These are phyloP conservation scores for Coemansia sp. DNA, from an alignment of 192 early-diverging fungal species.

Conservation along the genomic window DNA sequence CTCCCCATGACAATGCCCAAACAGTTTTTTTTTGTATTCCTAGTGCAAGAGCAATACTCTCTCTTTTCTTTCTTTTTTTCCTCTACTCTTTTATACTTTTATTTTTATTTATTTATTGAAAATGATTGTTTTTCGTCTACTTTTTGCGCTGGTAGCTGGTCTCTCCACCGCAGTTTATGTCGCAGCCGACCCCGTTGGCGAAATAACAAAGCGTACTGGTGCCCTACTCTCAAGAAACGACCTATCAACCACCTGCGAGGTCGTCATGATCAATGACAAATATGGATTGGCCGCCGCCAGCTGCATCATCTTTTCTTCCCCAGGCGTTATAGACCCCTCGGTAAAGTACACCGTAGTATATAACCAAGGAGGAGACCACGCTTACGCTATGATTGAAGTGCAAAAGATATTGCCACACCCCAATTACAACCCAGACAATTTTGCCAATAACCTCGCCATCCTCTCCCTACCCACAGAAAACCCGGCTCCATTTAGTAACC, in stretches of 20 bases:
- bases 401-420: slow-evolving; percentile 13
- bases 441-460: slow-evolving; percentile 40
- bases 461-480: not conserved
- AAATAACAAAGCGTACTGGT: not conserved
- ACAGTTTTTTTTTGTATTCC: not conserved
- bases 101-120: not conserved
- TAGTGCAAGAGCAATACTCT: not conserved
- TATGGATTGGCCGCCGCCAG: slow-evolving; percentile 24
- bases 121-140: not conserved
- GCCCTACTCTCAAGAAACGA: not conserved
- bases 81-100: slow-evolving; percentile 1
- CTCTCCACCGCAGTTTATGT: slow-evolving; percentile 12
- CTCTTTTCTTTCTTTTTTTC: not conserved
- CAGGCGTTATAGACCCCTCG: not conserved
- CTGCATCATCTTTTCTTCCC: slow-evolving; percentile 6
- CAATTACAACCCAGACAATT: slow-evolving; percentile 18
- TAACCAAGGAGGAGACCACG: not conserved
- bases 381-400: not conserved
- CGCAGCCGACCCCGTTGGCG: not conserved
- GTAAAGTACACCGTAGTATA: not conserved
- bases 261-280: slow-evolving; percentile 11
- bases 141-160: slow-evolving; percentile 21
- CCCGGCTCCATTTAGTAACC: not conserved
- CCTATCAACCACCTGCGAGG: slow-evolving; percentile 11
- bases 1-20: too few relatives aligned